phyloP scores from a whole-genome alignment of 345 rosid species.

The Brassica rapa region DNA sequence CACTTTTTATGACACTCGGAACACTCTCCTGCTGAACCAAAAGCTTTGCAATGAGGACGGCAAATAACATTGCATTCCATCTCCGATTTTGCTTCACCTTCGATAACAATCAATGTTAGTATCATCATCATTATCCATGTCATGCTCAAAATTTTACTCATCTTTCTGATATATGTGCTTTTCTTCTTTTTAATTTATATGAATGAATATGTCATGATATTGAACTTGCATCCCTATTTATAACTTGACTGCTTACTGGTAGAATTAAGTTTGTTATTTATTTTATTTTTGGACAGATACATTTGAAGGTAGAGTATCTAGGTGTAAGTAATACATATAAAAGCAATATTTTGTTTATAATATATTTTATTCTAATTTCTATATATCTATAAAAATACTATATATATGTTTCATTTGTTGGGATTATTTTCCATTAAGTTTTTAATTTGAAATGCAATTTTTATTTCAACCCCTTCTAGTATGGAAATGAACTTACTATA shows the following conservation, averaged over 20 bases:
- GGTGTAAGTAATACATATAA: background rate
- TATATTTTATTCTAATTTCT: background rate
- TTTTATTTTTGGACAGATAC: background rate
- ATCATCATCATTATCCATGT: constrained; percentile 6
- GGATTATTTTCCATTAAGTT: background rate
- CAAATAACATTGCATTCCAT: background rate
- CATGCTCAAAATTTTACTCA: background rate
- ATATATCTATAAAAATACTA: background rate
- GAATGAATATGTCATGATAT: background rate
- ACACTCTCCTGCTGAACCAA: background rate
- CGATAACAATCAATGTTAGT: background rate
- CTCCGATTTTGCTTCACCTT: constrained; percentile 17
- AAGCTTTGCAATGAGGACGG: background rate
- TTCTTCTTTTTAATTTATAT: background rate
- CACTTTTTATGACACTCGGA: background rate
- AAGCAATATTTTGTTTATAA: background rate
- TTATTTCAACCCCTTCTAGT: too few species aligned
- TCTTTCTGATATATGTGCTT: background rate
- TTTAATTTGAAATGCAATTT: too few species aligned
- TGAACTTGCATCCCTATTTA: background rate
- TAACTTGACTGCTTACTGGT: background rate
- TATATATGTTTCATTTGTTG: background rate
- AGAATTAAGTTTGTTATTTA: background rate
- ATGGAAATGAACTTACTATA: background rate
- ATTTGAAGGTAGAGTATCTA: background rate